These are phyloP conservation scores for Penicillium hordei DNA, from an alignment of 2,329 filamentous ascomycete species.

Conservation along the genomic window DNA sequence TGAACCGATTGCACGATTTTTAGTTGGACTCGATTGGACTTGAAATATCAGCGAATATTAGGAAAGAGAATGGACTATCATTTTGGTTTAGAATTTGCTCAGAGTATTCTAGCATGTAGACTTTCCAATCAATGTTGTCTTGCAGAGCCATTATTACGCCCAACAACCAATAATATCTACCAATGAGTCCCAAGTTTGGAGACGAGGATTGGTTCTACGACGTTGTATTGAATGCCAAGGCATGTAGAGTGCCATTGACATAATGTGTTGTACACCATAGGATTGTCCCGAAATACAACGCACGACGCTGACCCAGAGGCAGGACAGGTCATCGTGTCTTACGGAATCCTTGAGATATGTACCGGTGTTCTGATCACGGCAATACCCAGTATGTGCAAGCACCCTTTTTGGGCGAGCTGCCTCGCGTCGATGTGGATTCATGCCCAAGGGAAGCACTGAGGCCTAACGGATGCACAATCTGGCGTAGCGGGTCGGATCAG, in stretches of 20 bases:
- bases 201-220: neutral
- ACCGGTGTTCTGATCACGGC: constrained; percentile 2
- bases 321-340: neutral
- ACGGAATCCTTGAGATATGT: neutral
- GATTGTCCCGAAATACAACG: neutral
- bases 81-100: neutral
- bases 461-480: constrained; percentile 20
- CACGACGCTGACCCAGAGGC: neutral
- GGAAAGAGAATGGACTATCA: neutral
- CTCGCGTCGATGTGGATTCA: constrained; percentile 14
- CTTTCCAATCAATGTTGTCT: neutral
- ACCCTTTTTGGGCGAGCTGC: constrained; percentile 15
- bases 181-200: neutral
- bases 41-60: neutral
- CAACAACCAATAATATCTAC: neutral
- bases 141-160: neutral
- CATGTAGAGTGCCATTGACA: neutral
- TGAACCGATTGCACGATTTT: neutral
- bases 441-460: constrained; percentile 25
- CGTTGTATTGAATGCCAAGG: neutral
- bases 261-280: neutral
- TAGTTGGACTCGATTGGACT: neutral
- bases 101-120: neutral
- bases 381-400: constrained; percentile 5
- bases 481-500: constrained; percentile 17